Conservation (phyloP, 2,329 filamentous ascomycete species). For the Macrophomina tecta region DNA sequence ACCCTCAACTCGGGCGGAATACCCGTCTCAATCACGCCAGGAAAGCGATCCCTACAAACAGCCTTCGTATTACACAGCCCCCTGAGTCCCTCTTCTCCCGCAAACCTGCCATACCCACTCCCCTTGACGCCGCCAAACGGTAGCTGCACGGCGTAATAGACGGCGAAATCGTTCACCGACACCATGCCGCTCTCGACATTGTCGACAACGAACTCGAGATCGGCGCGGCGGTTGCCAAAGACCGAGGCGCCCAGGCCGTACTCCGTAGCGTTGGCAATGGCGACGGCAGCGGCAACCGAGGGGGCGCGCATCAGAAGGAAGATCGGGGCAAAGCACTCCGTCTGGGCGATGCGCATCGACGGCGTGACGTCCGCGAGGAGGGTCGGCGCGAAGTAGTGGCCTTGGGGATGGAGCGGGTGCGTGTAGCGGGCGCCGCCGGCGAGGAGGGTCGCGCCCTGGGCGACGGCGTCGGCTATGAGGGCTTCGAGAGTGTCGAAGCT, state of each 20-base stretch:
- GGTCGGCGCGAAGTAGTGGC: conserved; percentile 92
- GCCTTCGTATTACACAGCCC: conserved; percentile 87
- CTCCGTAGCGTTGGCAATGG: conserved; percentile 79
- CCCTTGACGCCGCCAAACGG: conserved; percentile 92
- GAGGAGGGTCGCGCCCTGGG: conserved; percentile 78
- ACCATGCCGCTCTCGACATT: conserved; percentile 87
- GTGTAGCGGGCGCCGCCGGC: conserved; percentile 74
- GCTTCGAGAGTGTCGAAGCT: conserved; percentile 77
- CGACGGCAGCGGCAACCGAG: conserved; percentile 70
- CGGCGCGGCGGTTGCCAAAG: conserved; percentile 71
- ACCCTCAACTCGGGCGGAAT: conserved; percentile 85
- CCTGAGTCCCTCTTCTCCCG: conserved; percentile 84
- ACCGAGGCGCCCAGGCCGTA: conserved; percentile 91
- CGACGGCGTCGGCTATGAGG: conserved; percentile 78
- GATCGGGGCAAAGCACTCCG: conserved; percentile 92
- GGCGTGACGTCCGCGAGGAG: conserved; percentile 88
- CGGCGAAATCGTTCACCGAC: conserved; percentile 92
- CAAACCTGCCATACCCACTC: conserved; percentile 90
- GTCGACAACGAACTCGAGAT: conserved; percentile 68
- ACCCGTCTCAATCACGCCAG: conserved; percentile 65
- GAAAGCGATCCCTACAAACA: conserved; percentile 77
- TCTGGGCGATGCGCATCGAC: conserved; percentile 83
- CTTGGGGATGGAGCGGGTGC: conserved; percentile 76
- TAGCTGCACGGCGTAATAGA: conserved; percentile 90
- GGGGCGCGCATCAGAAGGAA: conserved; percentile 81